Evolutionary conservation across 2,329 filamentous ascomycete species (phyloP), one percentile per base, ranked within the genome.

Genomic region (Ascochyta rabiei): DNA sequence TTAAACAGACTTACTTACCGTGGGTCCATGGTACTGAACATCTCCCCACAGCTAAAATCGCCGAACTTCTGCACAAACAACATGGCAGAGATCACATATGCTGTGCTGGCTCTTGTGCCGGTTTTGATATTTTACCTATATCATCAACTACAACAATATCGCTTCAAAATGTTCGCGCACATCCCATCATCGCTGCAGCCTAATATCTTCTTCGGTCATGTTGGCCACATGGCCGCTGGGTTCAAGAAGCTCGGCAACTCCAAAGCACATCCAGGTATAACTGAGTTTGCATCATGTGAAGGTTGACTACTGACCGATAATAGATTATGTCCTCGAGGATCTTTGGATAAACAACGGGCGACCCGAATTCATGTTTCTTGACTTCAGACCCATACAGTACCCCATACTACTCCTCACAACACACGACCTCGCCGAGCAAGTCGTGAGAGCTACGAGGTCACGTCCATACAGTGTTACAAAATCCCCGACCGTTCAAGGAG

Each of bases 381-480:
- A 76, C 43, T 61, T 72, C 13, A 66, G 74, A 6, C 74, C 74
- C 13, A 51, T 69, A 9, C 59, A 61, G 23, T 63, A 66, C 30
- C 57, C 67, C 1, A 31, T 74, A 19, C 21, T 59, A 12, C 37
- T 74, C 6, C 53, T 76, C 18, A 33, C 56, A 5, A 70, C 69
- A 3, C 72, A 76, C 39, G 66, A 67, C 1, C 51, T 76, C 42
- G 72, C 72, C 3, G 74, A 76, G 55, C 71, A 76, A 43, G 56
- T 74, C 3, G 54, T 70, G 1, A 68, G 49, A 51, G 31, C 61
- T 2, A 66, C 70, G 1, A 72, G 73, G 43, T 35, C 53, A 23
- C 64, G 67, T 42, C 71, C 67, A 3, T 70, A 68, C 33, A 72
- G 72, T 30, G 61, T 69, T 2, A 62, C 61, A 9, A 76, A 76